A percentile compares a stretch with the other conserved stretches of the same genome.
Evolutionary conservation across 148 eudicot genomes (phyloP).

Genomic region (Chenopodium formosanum): DNA sequence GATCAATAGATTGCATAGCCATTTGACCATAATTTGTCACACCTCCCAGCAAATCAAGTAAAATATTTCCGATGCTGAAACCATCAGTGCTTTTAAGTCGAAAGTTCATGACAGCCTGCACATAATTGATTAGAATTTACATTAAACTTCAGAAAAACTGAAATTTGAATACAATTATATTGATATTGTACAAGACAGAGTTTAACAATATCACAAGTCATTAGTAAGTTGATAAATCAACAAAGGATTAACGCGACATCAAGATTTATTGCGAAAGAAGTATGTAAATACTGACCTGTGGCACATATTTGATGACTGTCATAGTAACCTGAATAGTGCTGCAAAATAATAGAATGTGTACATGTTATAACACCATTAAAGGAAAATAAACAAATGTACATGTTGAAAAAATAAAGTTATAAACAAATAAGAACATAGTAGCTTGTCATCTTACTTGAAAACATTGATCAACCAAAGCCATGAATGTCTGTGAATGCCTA

Average conservation of each 20-base stretch:
- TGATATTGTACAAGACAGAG: neutral
- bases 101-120: slow-evolving; percentile 78
- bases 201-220: too few species aligned
- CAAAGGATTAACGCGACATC: too few species aligned
- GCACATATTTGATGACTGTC: slow-evolving; percentile 89
- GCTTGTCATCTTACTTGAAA: slow-evolving; percentile 55
- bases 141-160: too few species aligned
- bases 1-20: slow-evolving; percentile 82
- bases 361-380: neutral
- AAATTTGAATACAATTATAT: neutral
- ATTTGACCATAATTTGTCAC: slow-evolving; percentile 72
- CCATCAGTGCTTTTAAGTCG: slow-evolving; percentile 80
- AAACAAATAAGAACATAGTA: neutral
- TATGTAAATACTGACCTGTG: slow-evolving; percentile 52
- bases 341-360: slow-evolving; percentile 26
- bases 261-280: neutral
- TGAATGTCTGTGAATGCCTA: slow-evolving; percentile 57
- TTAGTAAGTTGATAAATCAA: too few species aligned
- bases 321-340: slow-evolving; percentile 83
- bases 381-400: neutral
- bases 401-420: too few species aligned
- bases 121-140: neutral
- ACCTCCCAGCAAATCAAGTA: slow-evolving; percentile 85
- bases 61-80: slow-evolving; percentile 85
- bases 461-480: slow-evolving; percentile 81